Evolutionary conservation across 1,139 yeast species (phyloP).

Genomic region (Sugiyamaella sp.): DNA sequence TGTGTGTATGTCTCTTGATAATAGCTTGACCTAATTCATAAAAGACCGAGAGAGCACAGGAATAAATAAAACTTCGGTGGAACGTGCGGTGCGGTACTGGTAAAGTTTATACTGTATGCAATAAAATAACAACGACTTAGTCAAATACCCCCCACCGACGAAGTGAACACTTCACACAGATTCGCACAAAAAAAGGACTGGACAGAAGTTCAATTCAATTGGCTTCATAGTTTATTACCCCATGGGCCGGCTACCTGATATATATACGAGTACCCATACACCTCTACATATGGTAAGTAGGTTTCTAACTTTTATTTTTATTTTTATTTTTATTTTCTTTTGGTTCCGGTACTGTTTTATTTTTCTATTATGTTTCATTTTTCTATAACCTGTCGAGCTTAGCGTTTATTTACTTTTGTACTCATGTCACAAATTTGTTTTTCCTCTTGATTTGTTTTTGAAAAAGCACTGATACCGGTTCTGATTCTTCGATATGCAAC

Average conservation of each 20-base stretch:
- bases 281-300: slow-evolving; percentile 5
- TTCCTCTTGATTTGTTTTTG: slow-evolving; percentile 3
- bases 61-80: not conserved
- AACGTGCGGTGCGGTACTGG: not conserved
- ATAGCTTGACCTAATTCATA: not conserved
- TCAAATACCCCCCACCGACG: not conserved
- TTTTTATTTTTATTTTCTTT: slow-evolving; percentile 1
- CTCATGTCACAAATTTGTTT: slow-evolving; percentile 1
- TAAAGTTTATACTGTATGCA: slow-evolving; percentile 1
- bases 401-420: not conserved
- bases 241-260: slow-evolving; percentile 2
- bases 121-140: not conserved
- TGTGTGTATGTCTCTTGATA: slow-evolving; percentile 8
- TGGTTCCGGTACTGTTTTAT: not conserved
- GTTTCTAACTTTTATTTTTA: not conserved
- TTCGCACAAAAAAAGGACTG: not conserved
- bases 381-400: not conserved
- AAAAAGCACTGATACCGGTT: slow-evolving; percentile 14
- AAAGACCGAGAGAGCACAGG: slow-evolving; percentile 1
- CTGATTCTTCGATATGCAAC: slow-evolving; percentile 10
- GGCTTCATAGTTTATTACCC: slow-evolving; percentile 5
- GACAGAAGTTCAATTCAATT: not conserved
- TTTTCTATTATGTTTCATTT: not conserved
- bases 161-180: too few relatives aligned
- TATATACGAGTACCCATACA: not conserved